Conservation (phyloP, 2,329 filamentous ascomycete genomes). For the Verticillium dahliae region DNA sequence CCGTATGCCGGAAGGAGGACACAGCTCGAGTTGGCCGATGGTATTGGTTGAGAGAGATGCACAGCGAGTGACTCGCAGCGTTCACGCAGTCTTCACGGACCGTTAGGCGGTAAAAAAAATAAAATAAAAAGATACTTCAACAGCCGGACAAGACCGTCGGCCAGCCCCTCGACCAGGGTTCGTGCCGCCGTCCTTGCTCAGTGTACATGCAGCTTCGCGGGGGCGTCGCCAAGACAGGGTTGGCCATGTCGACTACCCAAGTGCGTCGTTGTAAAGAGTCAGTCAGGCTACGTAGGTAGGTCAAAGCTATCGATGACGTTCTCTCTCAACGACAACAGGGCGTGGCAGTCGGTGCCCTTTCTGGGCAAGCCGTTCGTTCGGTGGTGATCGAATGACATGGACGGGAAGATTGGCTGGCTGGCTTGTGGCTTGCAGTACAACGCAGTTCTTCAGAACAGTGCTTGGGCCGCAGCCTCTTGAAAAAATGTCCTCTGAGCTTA, state of each 20-base stretch:
- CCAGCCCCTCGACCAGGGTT: not conserved
- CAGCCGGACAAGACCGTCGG: not conserved
- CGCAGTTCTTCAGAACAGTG: not conserved
- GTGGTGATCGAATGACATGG: not conserved
- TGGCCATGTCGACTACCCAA: too few relatives aligned
- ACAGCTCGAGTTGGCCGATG: not conserved
- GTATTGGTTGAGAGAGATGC: not conserved
- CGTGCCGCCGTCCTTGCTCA: not conserved
- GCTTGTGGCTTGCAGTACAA: not conserved
- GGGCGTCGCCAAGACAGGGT: not conserved
- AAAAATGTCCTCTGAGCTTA: not conserved
- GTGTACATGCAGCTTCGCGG: not conserved
- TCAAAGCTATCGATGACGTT: too few relatives aligned
- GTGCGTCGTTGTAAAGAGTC: too few relatives aligned
- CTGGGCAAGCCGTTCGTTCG: not conserved
- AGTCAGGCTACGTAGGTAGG: too few relatives aligned
- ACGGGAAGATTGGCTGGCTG: not conserved
- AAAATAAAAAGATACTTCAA: not conserved
- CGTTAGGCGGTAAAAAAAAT: not conserved
- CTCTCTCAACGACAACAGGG: not conserved
- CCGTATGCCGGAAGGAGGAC: not conserved
- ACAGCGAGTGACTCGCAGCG: not conserved
- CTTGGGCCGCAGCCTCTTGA: not conserved
- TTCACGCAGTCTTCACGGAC: not conserved
- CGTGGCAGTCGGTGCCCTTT: not conserved